A percentile compares a stretch with the other conserved stretches of the same genome.
These are phyloP conservation scores for Ophiostoma sp. DNA, from an alignment of 2,329 filamentous ascomycete genomes.

Conservation along the genomic window DNA sequence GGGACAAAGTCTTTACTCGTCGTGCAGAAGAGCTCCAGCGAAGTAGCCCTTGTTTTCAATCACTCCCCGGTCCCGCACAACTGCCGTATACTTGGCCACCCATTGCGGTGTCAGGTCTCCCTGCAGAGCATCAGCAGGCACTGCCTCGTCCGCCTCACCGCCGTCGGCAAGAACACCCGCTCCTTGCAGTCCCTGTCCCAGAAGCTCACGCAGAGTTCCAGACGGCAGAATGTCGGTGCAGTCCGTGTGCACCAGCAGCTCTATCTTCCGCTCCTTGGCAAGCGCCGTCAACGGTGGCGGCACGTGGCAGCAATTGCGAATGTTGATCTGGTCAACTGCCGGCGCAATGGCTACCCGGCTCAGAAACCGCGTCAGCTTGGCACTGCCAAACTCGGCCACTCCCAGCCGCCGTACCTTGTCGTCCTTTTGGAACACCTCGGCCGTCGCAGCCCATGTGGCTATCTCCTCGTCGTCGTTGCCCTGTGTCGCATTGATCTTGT, in stretches of 20 bases:
- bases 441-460: slow-evolving; percentile 63
- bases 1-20: slow-evolving; percentile 30
- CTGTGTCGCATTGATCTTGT: slow-evolving; percentile 56
- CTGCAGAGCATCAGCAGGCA: slow-evolving; percentile 48
- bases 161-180: slow-evolving; percentile 63
- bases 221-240: slow-evolving; percentile 84
- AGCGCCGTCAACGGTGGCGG: slow-evolving; percentile 79
- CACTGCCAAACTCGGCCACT: slow-evolving; percentile 83
- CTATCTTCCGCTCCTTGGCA: slow-evolving; percentile 76
- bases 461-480: slow-evolving; percentile 62
- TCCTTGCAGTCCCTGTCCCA: slow-evolving; percentile 66
- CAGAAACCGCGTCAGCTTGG: slow-evolving; percentile 74
- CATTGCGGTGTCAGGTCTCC: slow-evolving; percentile 83
- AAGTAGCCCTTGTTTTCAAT: slow-evolving; percentile 99
- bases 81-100: slow-evolving; percentile 96
- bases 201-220: slow-evolving; percentile 76
- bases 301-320: slow-evolving; percentile 92
- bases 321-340: slow-evolving; percentile 90
- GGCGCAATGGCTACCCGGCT: slow-evolving; percentile 65
- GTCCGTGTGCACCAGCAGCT: slow-evolving; percentile 89
- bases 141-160: slow-evolving; percentile 31
- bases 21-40: slow-evolving; percentile 68
- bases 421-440: slow-evolving; percentile 63
- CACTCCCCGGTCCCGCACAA: slow-evolving; percentile 87
- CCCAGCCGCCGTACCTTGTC: slow-evolving; percentile 73